Conservation (phyloP, 768 basidiomycete species). For the Chalciporus piperatus region DNA sequence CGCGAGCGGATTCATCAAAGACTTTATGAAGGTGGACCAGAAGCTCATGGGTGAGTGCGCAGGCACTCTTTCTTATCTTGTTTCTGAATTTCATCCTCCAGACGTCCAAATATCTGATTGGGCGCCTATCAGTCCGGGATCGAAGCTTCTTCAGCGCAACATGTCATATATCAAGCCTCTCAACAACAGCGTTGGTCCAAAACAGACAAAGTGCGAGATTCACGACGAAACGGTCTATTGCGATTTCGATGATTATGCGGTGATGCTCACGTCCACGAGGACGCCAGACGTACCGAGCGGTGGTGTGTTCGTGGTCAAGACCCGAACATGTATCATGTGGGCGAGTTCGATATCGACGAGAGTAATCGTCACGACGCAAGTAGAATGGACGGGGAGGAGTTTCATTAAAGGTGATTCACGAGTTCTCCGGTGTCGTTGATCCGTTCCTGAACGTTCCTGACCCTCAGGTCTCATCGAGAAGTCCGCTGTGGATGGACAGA, state of each 20-base stretch:
- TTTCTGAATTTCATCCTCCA: slow-evolving; percentile 29
- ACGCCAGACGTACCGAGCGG: slow-evolving; percentile 97
- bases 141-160: slow-evolving; percentile 74
- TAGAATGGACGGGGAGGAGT: slow-evolving; percentile 95
- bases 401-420: slow-evolving; percentile 81
- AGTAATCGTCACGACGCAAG: slow-evolving; percentile 83
- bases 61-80: too few relatives aligned
- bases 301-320: slow-evolving; percentile 90
- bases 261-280: slow-evolving; percentile 83
- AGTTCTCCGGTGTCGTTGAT: neutral
- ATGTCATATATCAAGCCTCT: slow-evolving; percentile 98
- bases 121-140: slow-evolving; percentile 62
- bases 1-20: slow-evolving; percentile 92
- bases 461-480: slow-evolving; percentile 85
- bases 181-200: slow-evolving; percentile 84
- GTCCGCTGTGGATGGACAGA: slow-evolving; percentile 90
- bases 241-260: slow-evolving; percentile 82
- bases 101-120: slow-evolving; percentile 97
- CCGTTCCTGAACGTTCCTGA: slow-evolving; percentile 1
- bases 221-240: slow-evolving; percentile 77
- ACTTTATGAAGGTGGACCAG: slow-evolving; percentile 88
- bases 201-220: slow-evolving; percentile 94
- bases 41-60: slow-evolving; percentile 72
- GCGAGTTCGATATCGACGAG: slow-evolving; percentile 73
- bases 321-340: slow-evolving; percentile 93